These are phyloP conservation scores for Pyrus hybrid DNA, from an alignment of 331 rosid species.

Conservation along the genomic window DNA sequence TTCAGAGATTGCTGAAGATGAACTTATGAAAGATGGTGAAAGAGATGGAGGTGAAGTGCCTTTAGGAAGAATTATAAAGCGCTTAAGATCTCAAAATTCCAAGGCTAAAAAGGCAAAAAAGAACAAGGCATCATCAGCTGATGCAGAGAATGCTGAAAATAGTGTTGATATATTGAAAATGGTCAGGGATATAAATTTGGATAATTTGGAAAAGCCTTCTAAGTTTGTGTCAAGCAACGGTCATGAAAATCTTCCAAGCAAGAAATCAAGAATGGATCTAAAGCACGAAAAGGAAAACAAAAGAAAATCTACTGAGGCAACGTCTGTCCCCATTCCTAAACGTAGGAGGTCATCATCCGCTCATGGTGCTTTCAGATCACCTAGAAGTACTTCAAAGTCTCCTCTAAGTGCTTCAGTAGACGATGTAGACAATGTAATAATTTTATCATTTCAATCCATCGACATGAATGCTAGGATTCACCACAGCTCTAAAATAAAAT, in stretches of 20 bases:
- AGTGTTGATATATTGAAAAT: conserved; percentile 52
- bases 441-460: conserved; percentile 13
- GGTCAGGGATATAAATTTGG: conserved; percentile 64
- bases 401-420: conserved; percentile 28
- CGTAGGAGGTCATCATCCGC: conserved; percentile 47
- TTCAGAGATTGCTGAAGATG: conserved; percentile 43
- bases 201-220: conserved; percentile 41
- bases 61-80: conserved; percentile 60
- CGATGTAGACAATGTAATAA: conserved; percentile 21
- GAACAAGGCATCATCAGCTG: conserved; percentile 34
- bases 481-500: conserved; percentile 28
- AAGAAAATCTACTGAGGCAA: conserved; percentile 46
- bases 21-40: conserved; percentile 43
- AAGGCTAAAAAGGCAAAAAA: conserved; percentile 53
- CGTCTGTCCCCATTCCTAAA: conserved; percentile 50
- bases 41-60: conserved; percentile 61
- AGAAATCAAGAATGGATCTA: conserved; percentile 28
- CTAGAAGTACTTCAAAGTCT: conserved; percentile 38
- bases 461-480: conserved; percentile 24
- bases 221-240: conserved; percentile 75
- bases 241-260: conserved; percentile 41
- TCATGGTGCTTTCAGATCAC: conserved; percentile 34
- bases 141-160: conserved; percentile 43
- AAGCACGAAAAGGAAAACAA: conserved; percentile 32
- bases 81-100: conserved; percentile 49